Conservation (phyloP, 768 basidiomycete genomes). For the Pulveroboletus sp. region DNA sequence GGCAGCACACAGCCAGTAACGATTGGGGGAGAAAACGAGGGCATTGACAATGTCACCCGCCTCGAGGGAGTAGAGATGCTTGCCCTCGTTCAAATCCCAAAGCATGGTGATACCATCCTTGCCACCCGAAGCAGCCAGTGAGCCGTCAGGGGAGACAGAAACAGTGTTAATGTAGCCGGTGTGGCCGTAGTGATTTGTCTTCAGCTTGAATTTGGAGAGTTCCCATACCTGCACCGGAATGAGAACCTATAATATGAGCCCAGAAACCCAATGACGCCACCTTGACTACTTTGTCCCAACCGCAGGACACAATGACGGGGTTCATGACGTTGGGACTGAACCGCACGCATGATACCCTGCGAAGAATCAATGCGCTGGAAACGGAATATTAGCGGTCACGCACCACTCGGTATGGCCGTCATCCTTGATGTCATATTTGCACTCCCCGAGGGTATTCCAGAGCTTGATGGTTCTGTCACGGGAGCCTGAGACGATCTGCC, state of each 20-base stretch:
- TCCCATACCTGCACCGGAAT: conserved; percentile 88
- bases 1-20: conserved; percentile 99
- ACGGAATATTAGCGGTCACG: conserved; percentile 1
- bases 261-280: conserved; percentile 42
- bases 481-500: conserved; percentile 98
- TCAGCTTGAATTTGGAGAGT: conserved; percentile 98
- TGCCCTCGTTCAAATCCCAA: conserved; percentile 99
- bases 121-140: conserved; percentile 96
- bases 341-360: conserved; percentile 96
- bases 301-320: conserved; percentile 97
- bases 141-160: conserved; percentile 98
- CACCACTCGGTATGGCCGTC: conserved; percentile 97
- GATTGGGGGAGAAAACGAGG: conserved; percentile 98
- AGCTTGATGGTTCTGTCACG: conserved; percentile 98
- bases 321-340: conserved; percentile 98
- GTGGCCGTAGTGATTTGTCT: conserved; percentile 99
- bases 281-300: conserved; percentile 99
- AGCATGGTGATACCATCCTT: conserved; percentile 99
- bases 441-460: conserved; percentile 99
- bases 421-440: conserved; percentile 99
- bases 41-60: conserved; percentile 98
- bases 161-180: conserved; percentile 99
- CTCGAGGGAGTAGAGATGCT: conserved; percentile 99
- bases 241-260: conserved; percentile 2
- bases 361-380: not conserved